Evolutionary conservation across 2,329 filamentous ascomycete species (phyloP), one percentile per base, ranked within the genome.

Genomic region (Trichoderma harzianum): DNA sequence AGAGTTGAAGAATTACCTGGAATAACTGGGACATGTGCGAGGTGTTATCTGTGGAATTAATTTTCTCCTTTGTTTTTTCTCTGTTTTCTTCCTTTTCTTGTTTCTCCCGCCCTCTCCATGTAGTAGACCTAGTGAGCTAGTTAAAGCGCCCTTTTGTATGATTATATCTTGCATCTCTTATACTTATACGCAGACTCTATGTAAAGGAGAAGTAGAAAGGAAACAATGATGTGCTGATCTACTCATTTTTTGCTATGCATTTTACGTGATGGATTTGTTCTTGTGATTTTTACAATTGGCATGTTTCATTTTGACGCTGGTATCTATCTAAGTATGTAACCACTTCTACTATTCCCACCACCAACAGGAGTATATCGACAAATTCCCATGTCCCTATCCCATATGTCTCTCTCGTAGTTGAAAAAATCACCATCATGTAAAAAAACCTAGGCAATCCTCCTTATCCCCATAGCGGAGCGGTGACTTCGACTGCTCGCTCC

Each of bases 401-500:
- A 24, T 53, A 11, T 11, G n/a, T 21, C 7, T 53, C 47, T 53
- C 47, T 53, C 5, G 47, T 53, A 53, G 18, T 53, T 18, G 18
- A 18, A 26, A n/a, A 21, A 21, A 34, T 14, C 7, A n/a, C 18
- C 43, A 30, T 12, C 16, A 60, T 34, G 21, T 32, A 24, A 53
- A 51, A 51, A 14, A 14, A 7, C 21, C 3, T 21, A 2, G 47
- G 3, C n/a, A 14, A 24, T 53, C 47, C 32, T 18, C 53, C 32
- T 60, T 21, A 88, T 32, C 82, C 85, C 88, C 88, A 91, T 16
- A 96, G 85, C 60, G 92, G 92, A 61, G 93, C 92, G 16, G 95
- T 93, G 30, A 94, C 93, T 84, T 98, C 95, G 3, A 95, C 91
- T 0, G 93, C 95, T 75, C 94, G 87, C 81, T 98, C 95, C 12